A percentile compares a stretch with the other conserved stretches of the same genome.
Conservation (phyloP, 2,329 filamentous ascomycete species). For the Neodidymelliopsis sp. region DNA sequence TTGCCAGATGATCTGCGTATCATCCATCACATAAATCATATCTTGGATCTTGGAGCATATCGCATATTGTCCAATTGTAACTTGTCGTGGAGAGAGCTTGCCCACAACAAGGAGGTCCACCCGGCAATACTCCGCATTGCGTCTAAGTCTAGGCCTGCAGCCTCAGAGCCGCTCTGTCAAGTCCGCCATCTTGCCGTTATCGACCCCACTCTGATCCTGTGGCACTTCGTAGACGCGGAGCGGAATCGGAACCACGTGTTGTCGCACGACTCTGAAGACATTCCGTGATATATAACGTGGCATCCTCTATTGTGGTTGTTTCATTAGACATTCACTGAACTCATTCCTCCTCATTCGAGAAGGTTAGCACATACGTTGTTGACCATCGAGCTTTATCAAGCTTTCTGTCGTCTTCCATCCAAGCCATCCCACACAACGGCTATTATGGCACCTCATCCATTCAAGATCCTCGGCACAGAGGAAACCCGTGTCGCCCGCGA, state of each 20-base stretch:
- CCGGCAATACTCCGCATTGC: slow-evolving; percentile 5
- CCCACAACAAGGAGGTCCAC: slow-evolving; percentile 18
- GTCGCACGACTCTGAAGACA: not conserved
- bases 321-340: not conserved
- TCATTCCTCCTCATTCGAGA: not conserved
- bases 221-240: slow-evolving; percentile 11
- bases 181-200: slow-evolving; percentile 10
- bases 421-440: not conserved
- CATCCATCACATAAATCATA: not conserved
- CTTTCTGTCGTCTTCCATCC: not conserved
- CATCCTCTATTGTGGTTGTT: not conserved
- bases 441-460: slow-evolving; percentile 56
- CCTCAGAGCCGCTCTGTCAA: slow-evolving; percentile 1
- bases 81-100: not conserved
- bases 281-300: slow-evolving; percentile 5
- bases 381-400: not conserved
- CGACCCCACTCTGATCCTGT: slow-evolving; percentile 14
- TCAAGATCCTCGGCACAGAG: slow-evolving; percentile 63
- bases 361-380: not conserved
- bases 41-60: not conserved
- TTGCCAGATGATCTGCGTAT: not conserved
- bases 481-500: slow-evolving; percentile 62
- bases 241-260: slow-evolving; percentile 17
- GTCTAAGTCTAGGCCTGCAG: slow-evolving; percentile 1
- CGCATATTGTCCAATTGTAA: slow-evolving; percentile 1